Evolutionary conservation across 306 rosid genomes (phyloP), one percentile per base, ranked within the genome.

Genomic region (Quercus variabilis): DNA sequence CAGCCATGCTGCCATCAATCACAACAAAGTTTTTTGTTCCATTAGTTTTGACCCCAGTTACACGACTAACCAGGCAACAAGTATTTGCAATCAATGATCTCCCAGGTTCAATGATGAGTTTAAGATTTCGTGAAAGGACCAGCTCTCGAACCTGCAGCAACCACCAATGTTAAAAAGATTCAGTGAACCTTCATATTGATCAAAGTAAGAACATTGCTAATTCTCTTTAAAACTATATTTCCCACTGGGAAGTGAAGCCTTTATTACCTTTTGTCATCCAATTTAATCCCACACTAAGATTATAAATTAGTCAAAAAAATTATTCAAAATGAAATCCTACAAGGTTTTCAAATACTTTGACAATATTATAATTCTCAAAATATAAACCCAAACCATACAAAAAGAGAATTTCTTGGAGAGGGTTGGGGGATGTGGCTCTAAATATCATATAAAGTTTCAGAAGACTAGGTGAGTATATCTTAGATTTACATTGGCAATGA

Each of bases 1-100:
- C 99, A 55, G 99, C 94, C 98, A 93, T 93, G 83, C 99, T 93
- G 74, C 99, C 99, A 78, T 95, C 99, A 13, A 95, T 90, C 41
- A 95, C 99, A 56, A 95, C 76, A 43, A 95, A 95, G 78, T 90
- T 95, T 84, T 93, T 95, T 23, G 97, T 91, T 76, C 99, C 99
- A 57, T 95, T 95, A 60, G 97, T 95, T 86, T 95, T 95, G 79
- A 95, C 97, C 43, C 99, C 97, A 0, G 97, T 95, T 68, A 95
- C 99, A 80, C 96, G 91, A 81, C 88, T 95, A 73, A 95, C 99
- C 70, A 95, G 83, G 82, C 97, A 93, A 81, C 97, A 91, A 10
- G 99, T 90, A 81, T 95, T 93, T 62, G 98, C 99, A 56, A 95
- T 91, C 52, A 95, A 94, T 55, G 99, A 95, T 82, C 99, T 93